phyloP scores from a whole-genome alignment of 2,329 filamentous ascomycete genomes.

The Truncatella angustata region DNA sequence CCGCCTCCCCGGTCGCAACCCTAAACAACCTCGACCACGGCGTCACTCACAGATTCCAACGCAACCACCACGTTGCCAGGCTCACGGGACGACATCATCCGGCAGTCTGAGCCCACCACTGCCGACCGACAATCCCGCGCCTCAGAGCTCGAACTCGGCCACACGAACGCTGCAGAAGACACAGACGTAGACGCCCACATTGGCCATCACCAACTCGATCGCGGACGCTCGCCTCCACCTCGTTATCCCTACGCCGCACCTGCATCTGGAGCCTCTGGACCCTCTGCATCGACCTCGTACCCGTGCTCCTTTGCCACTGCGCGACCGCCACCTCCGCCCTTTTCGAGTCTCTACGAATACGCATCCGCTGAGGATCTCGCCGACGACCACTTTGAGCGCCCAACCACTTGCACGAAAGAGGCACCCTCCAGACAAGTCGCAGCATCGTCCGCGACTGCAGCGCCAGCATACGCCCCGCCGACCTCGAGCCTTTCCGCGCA shows the following conservation, averaged over 20 bases:
- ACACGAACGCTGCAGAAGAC: slow-evolving; percentile 19
- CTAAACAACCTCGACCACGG: slow-evolving; percentile 7
- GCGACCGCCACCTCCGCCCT: slow-evolving; percentile 52
- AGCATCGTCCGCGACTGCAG: slow-evolving; percentile 38
- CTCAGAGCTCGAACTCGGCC: slow-evolving; percentile 8
- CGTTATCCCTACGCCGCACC: slow-evolving; percentile 60
- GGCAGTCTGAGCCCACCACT: slow-evolving; percentile 40
- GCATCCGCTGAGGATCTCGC: slow-evolving; percentile 24
- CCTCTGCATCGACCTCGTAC: slow-evolving; percentile 47
- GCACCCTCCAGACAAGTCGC: slow-evolving; percentile 29
- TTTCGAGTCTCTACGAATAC: slow-evolving; percentile 57
- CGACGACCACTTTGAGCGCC: slow-evolving; percentile 28
- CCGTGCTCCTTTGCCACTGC: slow-evolving; percentile 30
- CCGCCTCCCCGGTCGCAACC: not conserved
- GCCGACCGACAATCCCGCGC: slow-evolving; percentile 19
- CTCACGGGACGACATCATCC: slow-evolving; percentile 41
- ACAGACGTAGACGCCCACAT: slow-evolving; percentile 32
- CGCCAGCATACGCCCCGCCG: slow-evolving; percentile 54
- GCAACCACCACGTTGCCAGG: slow-evolving; percentile 48
- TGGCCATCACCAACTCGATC: slow-evolving; percentile 30
- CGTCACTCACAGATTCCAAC: slow-evolving; percentile 7
- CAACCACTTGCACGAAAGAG: slow-evolving; percentile 17
- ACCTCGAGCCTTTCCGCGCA: slow-evolving; percentile 37
- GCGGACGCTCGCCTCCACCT: slow-evolving; percentile 54
- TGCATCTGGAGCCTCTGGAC: too few species aligned